These are phyloP conservation scores for Colletotrichum australisinense DNA, from an alignment of 2,329 filamentous ascomycete species.

Conservation along the genomic window DNA sequence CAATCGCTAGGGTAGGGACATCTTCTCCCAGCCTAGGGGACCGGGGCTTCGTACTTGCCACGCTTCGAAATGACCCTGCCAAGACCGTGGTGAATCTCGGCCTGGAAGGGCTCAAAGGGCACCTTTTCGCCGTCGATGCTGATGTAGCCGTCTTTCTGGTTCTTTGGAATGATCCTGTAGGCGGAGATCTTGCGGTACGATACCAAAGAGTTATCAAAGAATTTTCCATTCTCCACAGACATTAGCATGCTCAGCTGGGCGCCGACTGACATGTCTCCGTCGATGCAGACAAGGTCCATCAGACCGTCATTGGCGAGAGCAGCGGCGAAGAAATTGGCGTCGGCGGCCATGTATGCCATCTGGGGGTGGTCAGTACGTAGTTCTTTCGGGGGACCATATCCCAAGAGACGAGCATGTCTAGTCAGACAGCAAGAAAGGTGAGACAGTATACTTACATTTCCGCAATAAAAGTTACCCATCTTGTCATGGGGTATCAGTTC, in stretches of 20 bases:
- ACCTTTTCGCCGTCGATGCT: slow-evolving; percentile 93
- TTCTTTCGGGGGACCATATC: neutral
- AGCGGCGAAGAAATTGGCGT: slow-evolving; percentile 88
- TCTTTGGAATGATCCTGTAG: slow-evolving; percentile 83
- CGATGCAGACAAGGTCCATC: slow-evolving; percentile 85
- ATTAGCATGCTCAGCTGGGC: slow-evolving; percentile 78
- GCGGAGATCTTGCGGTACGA: slow-evolving; percentile 87
- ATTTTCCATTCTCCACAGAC: slow-evolving; percentile 76
- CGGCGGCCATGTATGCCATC: slow-evolving; percentile 92
- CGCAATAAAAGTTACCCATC: slow-evolving; percentile 92
- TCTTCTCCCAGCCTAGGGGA: slow-evolving; percentile 62
- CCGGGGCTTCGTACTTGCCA: slow-evolving; percentile 77
- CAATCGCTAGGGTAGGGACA: neutral
- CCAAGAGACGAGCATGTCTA: no score
- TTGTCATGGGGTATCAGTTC: slow-evolving; percentile 78
- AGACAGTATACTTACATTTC: slow-evolving; percentile 72
- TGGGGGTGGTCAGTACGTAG: slow-evolving; percentile 43
- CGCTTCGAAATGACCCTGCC: slow-evolving; percentile 86
- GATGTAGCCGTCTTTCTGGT: slow-evolving; percentile 82
- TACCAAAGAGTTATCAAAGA: slow-evolving; percentile 84
- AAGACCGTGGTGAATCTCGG: slow-evolving; percentile 84
- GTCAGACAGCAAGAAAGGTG: no score
- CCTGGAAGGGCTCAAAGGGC: slow-evolving; percentile 91
- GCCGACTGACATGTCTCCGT: slow-evolving; percentile 77
- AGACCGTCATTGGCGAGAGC: slow-evolving; percentile 85